These are phyloP conservation scores for Lactarius deliciosus DNA, from an alignment of 768 basidiomycete species.

Conservation along the genomic window DNA sequence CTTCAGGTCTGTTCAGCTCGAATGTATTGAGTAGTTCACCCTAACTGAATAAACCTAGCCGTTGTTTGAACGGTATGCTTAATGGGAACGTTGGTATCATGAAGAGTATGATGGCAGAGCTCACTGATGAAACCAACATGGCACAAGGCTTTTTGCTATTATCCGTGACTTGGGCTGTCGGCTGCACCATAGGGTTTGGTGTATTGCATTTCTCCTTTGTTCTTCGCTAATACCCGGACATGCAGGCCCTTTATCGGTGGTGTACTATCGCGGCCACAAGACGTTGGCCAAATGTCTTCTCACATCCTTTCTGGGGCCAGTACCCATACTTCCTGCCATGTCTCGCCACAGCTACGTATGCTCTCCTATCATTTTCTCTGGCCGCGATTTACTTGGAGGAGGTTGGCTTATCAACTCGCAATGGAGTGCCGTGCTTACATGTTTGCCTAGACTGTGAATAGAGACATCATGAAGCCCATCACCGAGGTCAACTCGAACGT, in stretches of 20 bases:
- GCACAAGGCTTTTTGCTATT: slow-evolving; percentile 41
- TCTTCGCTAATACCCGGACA: slow-evolving; percentile 26
- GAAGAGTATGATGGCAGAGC: slow-evolving; percentile 51
- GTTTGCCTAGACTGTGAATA: no score
- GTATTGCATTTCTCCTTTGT: no score
- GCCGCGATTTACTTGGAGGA: slow-evolving; percentile 14
- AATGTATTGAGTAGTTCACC: slow-evolving; percentile 35
- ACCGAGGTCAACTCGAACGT: no score
- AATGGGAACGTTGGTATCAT: neutral
- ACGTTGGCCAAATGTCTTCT: slow-evolving; percentile 30
- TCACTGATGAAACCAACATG: slow-evolving; percentile 61
- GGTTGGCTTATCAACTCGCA: neutral
- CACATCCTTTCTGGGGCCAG: slow-evolving; percentile 28
- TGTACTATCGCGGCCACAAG: slow-evolving; percentile 30
- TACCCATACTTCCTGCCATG: slow-evolving; percentile 34
- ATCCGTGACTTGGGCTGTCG: slow-evolving; percentile 32
- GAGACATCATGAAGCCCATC: no score
- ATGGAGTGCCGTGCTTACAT: neutral
- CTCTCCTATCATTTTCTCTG: neutral
- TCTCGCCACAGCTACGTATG: neutral
- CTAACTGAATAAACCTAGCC: slow-evolving; percentile 53
- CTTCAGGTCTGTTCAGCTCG: slow-evolving; percentile 32
- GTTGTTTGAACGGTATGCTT: neutral
- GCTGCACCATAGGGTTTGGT: slow-evolving; percentile 14
- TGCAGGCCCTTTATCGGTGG: slow-evolving; percentile 30